Conservation (phyloP, 345 rosid genomes). For the Aurinia saxatilis region DNA sequence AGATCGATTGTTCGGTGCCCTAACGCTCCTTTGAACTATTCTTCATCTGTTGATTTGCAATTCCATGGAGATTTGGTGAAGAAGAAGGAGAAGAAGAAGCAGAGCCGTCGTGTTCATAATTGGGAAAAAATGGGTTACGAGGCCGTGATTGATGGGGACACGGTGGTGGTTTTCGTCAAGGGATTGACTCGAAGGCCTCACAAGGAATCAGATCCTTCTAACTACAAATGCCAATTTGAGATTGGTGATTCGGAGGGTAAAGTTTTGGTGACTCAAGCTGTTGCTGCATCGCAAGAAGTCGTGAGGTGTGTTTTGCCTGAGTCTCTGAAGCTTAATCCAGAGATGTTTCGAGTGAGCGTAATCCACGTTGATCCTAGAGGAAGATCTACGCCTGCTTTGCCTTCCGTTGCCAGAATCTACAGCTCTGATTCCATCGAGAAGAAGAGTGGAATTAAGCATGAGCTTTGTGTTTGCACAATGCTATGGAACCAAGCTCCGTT, state of each 20-base stretch:
- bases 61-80: conserved; percentile 35
- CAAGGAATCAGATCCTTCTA: conserved; percentile 51
- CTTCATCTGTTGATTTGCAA: conserved; percentile 53
- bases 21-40: conserved; percentile 50
- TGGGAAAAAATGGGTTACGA: conserved; percentile 77
- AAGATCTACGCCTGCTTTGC: conserved; percentile 19
- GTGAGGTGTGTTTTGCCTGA: conserved; percentile 75
- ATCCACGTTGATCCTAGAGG: conserved; percentile 12
- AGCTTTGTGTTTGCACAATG: conserved; percentile 92
- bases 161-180: conserved; percentile 70
- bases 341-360: conserved; percentile 32
- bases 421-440: conserved; percentile 40
- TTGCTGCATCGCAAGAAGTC: conserved; percentile 87
- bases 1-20: conserved; percentile 71
- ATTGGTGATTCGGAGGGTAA: conserved; percentile 35
- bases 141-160: conserved; percentile 58
- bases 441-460: conserved; percentile 35
- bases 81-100: background rate
- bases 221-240: conserved; percentile 66
- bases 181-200: conserved; percentile 89
- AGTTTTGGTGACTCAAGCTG: conserved; percentile 46
- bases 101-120: conserved; percentile 31
- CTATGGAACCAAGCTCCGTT: conserved; percentile 86
- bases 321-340: conserved; percentile 43
- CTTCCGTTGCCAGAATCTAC: conserved; percentile 49